Evolutionary conservation across 257 asterid species (phyloP).

Genomic region (Phtheirospermum japonicum): DNA sequence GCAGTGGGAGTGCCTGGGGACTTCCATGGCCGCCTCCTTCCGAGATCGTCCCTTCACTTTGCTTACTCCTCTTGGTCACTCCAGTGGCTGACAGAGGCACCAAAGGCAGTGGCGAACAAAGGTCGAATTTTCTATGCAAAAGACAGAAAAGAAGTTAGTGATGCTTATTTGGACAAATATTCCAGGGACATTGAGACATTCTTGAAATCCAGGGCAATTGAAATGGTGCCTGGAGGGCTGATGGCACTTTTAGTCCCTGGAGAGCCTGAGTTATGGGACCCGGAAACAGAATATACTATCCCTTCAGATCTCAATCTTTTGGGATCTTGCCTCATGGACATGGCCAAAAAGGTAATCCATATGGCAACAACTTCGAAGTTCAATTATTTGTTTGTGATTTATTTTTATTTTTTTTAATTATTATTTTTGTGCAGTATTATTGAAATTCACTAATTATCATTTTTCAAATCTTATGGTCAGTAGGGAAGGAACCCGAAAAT

Average conservation of each 20-base stretch:
- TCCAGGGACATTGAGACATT: constrained; percentile 35
- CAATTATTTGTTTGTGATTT: no score
- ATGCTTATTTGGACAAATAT: constrained; percentile 40
- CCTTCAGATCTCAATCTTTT: no score
- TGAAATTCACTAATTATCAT: no score
- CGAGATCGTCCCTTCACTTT: constrained; percentile 40
- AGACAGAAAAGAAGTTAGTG: constrained; percentile 29
- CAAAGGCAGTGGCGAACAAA: constrained; percentile 34
- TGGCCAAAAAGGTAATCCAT: no score
- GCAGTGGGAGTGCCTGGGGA: constrained; percentile 55
- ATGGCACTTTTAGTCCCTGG: constrained; percentile 48
- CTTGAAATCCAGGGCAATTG: constrained; percentile 47
- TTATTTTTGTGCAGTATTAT: no score
- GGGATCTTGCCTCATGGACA: constrained; percentile 45
- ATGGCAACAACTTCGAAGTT: no score
- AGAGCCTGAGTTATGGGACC: constrained; percentile 29
- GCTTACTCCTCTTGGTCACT: constrained; percentile 47
- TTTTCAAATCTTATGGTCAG: no score
- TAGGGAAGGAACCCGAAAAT: no score
- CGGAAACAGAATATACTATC: constrained; percentile 21
- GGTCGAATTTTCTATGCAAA: constrained; percentile 36
- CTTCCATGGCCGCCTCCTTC: constrained; percentile 43
- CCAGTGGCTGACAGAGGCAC: constrained; percentile 45
- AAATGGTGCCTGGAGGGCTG: constrained; percentile 46
- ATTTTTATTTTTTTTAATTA: no score